phyloP scores from a whole-genome alignment of 2,329 filamentous ascomycete genomes.

The Beauveria brongniartii region DNA sequence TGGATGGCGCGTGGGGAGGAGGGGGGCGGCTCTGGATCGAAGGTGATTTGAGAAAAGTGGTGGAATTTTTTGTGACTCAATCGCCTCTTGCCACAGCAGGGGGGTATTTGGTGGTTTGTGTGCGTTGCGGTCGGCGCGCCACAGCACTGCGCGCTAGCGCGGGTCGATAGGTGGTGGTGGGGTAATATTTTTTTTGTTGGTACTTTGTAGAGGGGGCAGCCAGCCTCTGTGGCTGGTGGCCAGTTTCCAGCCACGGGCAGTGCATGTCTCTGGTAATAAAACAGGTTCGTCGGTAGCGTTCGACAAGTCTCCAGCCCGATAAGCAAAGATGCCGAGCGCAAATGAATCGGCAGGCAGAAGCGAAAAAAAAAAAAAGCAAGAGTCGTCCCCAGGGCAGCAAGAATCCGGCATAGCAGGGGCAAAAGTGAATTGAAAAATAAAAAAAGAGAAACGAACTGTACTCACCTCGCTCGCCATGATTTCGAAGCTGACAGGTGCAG shows the following conservation, averaged over 20 bases:
- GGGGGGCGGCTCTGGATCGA: not conserved
- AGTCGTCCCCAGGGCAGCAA: too few relatives aligned
- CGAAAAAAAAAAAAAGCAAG: too few relatives aligned
- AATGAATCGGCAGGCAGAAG: too few relatives aligned
- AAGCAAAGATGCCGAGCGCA: too few relatives aligned
- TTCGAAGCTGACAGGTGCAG: not conserved
- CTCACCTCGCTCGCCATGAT: conserved; percentile 11
- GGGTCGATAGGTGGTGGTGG: not conserved
- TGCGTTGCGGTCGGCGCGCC: not conserved
- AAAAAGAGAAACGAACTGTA: not conserved
- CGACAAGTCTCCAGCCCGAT: too few relatives aligned
- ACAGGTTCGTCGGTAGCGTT: too few relatives aligned
- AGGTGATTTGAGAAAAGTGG: conserved; percentile 2
- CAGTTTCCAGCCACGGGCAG: too few relatives aligned
- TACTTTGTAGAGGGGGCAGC: not conserved
- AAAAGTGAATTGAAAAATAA: not conserved
- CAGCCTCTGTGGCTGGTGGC: too few relatives aligned
- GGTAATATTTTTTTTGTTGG: not conserved
- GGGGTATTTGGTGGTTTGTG: not conserved
- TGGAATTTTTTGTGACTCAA: conserved; percentile 10
- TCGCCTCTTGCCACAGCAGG: not conserved
- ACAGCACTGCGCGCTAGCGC: not conserved
- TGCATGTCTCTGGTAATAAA: too few relatives aligned
- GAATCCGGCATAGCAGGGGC: too few relatives aligned
- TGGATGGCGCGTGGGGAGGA: not conserved